Evolutionary conservation across 2,329 filamentous ascomycete species (phyloP), one percentile per base, ranked within the genome.

Genomic region (Cercospora citrullina): DNA sequence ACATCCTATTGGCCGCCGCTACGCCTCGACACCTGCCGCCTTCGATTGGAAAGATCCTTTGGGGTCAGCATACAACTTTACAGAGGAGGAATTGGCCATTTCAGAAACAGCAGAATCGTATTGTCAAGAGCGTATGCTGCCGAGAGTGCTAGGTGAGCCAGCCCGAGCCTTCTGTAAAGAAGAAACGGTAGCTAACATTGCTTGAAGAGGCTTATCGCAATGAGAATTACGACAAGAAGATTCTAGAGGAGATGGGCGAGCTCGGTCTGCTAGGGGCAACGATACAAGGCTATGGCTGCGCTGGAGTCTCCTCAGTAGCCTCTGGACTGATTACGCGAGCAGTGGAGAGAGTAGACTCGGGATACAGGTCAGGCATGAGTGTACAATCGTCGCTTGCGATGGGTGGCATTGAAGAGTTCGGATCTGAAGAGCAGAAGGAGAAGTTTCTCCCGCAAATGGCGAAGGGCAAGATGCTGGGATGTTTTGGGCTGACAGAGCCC

Each of bases 31-130:
- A 36, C 80, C 82, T 31, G 79, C 79, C 28, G 64, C 79, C 4
- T 98, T 97, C 79, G 89, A 96, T 79, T 99, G 95, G 94, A 87
- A 95, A 79, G 95, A 99, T 77, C 94, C 95, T 21, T 84, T 99
- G 21, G 64, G 67, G 86, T 86, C 28, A 85, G 90, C 39, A 89
- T 88, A 75, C 90, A 88, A 76, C 82, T 87, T 93, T 75, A 97
- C 93, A 0, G 92, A 96, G 72, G 95, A 99, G 68, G 95, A 99
- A 80, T 78, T 92, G 72, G 93, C 94, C 14, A 94, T 99, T 72
- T 86, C 91, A 51, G 93, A 97, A 75, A 96, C 93, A 5, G 94
- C 94, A 36, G 91, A 96, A 80, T 87, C 92, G 69, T 99, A 98
- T 77, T 98, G 94, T 78, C 94, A 98, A 80, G 94, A 98, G 79